These are phyloP conservation scores for Psilocybe mexicana DNA, from an alignment of 1,284 basidiomycete genomes.

Conservation along the genomic window DNA sequence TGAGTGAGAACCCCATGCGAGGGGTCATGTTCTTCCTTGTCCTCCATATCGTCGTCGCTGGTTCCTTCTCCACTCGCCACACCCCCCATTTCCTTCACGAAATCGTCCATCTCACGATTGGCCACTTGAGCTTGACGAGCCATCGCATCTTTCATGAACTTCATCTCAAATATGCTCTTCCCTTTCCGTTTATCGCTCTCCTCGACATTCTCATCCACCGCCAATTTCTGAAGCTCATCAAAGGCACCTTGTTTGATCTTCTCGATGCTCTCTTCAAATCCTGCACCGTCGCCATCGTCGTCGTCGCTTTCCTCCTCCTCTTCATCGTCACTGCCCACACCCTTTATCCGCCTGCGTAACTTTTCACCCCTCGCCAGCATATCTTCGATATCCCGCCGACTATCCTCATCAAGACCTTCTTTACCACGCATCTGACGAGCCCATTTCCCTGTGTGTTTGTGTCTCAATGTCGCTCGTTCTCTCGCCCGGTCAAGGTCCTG, in stretches of 20 bases:
- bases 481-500: constrained; percentile 78
- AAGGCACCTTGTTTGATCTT: constrained; percentile 68
- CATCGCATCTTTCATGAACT: constrained; percentile 93
- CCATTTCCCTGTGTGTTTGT: constrained; percentile 86
- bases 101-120: constrained; percentile 67
- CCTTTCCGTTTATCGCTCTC: constrained; percentile 36
- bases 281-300: constrained; percentile 41
- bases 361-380: constrained; percentile 78
- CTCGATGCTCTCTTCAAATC: constrained; percentile 38
- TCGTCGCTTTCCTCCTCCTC: constrained; percentile 49
- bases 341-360: constrained; percentile 71
- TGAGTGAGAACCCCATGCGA: constrained; percentile 40
- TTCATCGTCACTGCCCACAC: constrained; percentile 53
- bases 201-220: constrained; percentile 33
- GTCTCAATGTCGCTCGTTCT: constrained; percentile 84
- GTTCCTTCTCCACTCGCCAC: constrained; percentile 35
- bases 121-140: constrained; percentile 62
- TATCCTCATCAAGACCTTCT: constrained; percentile 63
- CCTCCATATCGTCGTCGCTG: constrained; percentile 27
- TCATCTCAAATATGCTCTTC: constrained; percentile 86
- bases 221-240: constrained; percentile 64
- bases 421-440: constrained; percentile 67
- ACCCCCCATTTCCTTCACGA: constrained; percentile 65
- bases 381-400: constrained; percentile 75
- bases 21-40: constrained; percentile 24